A percentile compares a stretch with the other conserved stretches of the same genome.
Evolutionary conservation across 352 stramenopile species (phyloP).

Genomic region (Globisporangium yorkense): DNA sequence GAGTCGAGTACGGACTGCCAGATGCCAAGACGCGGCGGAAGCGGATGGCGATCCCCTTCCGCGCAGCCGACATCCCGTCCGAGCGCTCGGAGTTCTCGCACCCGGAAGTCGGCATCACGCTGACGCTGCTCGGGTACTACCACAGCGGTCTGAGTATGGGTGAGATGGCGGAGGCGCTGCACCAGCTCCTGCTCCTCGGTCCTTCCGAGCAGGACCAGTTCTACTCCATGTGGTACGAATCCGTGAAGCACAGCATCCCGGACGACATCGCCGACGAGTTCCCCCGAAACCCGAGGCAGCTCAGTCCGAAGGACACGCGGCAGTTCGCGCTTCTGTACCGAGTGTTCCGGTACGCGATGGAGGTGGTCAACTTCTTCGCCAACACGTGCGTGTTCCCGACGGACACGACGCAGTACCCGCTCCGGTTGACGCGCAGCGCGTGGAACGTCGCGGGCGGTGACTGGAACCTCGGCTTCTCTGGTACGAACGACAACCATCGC

Average conservation of each 20-base stretch:
- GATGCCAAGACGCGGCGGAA: slow-evolving; percentile 35
- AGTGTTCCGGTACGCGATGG: slow-evolving; percentile 56
- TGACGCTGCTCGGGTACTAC: slow-evolving; percentile 87
- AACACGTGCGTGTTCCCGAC: slow-evolving; percentile 75
- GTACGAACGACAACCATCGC: slow-evolving; percentile 86
- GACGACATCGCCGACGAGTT: slow-evolving; percentile 13
- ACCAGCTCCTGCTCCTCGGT: slow-evolving; percentile 53
- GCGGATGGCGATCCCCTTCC: slow-evolving; percentile 82
- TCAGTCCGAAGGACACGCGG: slow-evolving; percentile 66
- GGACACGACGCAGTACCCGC: slow-evolving; percentile 79
- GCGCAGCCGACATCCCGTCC: slow-evolving; percentile 73
- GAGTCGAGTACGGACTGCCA: slow-evolving; percentile 76
- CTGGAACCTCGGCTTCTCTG: slow-evolving; percentile 77
- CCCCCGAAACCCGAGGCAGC: slow-evolving; percentile 51
- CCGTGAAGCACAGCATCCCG: slow-evolving; percentile 20
- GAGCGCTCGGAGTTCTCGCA: slow-evolving; percentile 87
- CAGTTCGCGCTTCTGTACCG: slow-evolving; percentile 54
- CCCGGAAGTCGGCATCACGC: slow-evolving; percentile 73
- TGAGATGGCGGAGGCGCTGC: slow-evolving; percentile 50
- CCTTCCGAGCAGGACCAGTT: slow-evolving; percentile 48
- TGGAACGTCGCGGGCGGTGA: slow-evolving; percentile 77
- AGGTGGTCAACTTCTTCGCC: slow-evolving; percentile 84
- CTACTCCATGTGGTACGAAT: slow-evolving; percentile 68
- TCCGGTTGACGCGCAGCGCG: slow-evolving; percentile 58
- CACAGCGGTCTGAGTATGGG: slow-evolving; percentile 48